Evolutionary conservation across 176 grass and related monocot species (phyloP).

Genomic region (Sorghum bicolor): Sorghum_bicolor_NCBIv3 NC_012872.2:7413501-7414000

Average conservation of each 20-base stretch:
- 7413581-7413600: not conserved
- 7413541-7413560: not conserved
- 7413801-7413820: too few relatives aligned
- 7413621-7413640: not conserved
- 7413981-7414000: not conserved
- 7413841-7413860: not conserved
- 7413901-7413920: not conserved
- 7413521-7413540: not conserved
- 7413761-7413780: not conserved
- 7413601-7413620: too few relatives aligned
- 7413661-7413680: not conserved
- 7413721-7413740: not conserved
- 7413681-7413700: not conserved
- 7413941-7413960: not conserved
- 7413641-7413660: too few relatives aligned
- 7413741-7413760: not conserved
- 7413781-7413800: not conserved
- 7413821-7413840: too few relatives aligned
- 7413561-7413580: not conserved
- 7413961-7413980: not conserved
- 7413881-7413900: not conserved
- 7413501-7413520: not conserved
- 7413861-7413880: conserved; percentile 26
- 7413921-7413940: not conserved
- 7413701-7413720: not conserved